Conservation (phyloP, 108 stramenopile species). For the Nitzschia sp. region DNA sequence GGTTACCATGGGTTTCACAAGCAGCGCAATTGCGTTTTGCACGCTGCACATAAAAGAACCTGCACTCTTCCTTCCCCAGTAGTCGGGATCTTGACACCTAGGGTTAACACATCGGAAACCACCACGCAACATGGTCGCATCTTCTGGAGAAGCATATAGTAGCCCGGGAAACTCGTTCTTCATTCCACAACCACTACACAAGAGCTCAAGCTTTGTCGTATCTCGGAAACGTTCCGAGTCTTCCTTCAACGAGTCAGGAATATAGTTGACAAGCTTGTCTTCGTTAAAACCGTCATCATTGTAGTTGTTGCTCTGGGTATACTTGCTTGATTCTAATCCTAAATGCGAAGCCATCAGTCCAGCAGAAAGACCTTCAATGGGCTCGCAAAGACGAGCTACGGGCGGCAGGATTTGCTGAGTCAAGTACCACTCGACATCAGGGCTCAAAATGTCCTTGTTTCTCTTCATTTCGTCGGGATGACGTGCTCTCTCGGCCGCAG, state of each 20-base stretch:
- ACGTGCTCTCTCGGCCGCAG: slow-evolving; percentile 82
- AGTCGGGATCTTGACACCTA: slow-evolving; percentile 51
- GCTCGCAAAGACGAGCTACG: slow-evolving; percentile 95
- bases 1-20: slow-evolving; percentile 41
- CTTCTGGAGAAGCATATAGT: slow-evolving; percentile 39
- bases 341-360: slow-evolving; percentile 72
- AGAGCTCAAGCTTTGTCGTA: slow-evolving; percentile 71
- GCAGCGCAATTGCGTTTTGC: slow-evolving; percentile 49
- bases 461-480: slow-evolving; percentile 92
- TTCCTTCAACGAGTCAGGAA: slow-evolving; percentile 63
- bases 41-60: slow-evolving; percentile 58
- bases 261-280: slow-evolving; percentile 77
- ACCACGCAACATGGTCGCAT: slow-evolving; percentile 16
- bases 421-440: slow-evolving; percentile 97
- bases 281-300: slow-evolving; percentile 54
- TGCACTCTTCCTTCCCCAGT: slow-evolving; percentile 64
- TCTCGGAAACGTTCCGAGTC: slow-evolving; percentile 84
- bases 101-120: slow-evolving; percentile 57
- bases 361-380: slow-evolving; percentile 92
- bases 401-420: slow-evolving; percentile 97
- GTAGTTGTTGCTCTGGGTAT: slow-evolving; percentile 23
- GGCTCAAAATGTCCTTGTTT: slow-evolving; percentile 73
- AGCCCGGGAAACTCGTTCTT: slow-evolving; percentile 68
- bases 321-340: slow-evolving; percentile 73
- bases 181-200: slow-evolving; percentile 58